phyloP scores from a whole-genome alignment of 805 yeast genomes.

The Scheffersomyces amazonensis region DNA sequence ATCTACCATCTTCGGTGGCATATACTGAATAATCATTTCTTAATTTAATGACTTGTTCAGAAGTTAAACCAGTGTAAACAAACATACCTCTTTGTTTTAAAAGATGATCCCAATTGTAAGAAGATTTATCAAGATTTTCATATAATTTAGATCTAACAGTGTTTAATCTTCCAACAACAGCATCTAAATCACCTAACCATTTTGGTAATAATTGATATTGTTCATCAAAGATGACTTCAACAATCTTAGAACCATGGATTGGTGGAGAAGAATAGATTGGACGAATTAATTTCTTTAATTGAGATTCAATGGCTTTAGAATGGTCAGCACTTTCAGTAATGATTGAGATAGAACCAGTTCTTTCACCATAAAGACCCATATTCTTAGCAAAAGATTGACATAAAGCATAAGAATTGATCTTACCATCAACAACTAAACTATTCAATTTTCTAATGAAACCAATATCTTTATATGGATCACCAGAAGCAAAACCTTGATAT shows the following conservation, averaged over 20 bases:
- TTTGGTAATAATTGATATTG: conserved; percentile 47
- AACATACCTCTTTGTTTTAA: conserved; percentile 95
- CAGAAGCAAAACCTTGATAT: conserved; percentile 93
- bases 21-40: conserved; percentile 75
- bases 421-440: conserved; percentile 46
- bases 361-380: conserved; percentile 49
- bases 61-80: conserved; percentile 79
- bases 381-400: conserved; percentile 48
- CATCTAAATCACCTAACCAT: conserved; percentile 80
- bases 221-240: conserved; percentile 67
- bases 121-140: conserved; percentile 58
- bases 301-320: conserved; percentile 62
- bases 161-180: conserved; percentile 77
- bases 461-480: conserved; percentile 71
- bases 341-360: conserved; percentile 75
- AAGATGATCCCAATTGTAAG: conserved; percentile 81
- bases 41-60: conserved; percentile 68
- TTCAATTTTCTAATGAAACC: conserved; percentile 45
- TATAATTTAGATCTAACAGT: conserved; percentile 66
- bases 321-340: conserved; percentile 55
- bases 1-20: conserved; percentile 86
- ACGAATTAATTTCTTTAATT: conserved; percentile 78
- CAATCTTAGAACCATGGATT: conserved; percentile 89
- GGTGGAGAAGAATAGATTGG: conserved; percentile 94
- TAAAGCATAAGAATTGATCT: conserved; percentile 51